These are phyloP conservation scores for Rosa rugosa DNA, from an alignment of 306 rosid genomes.

Conservation along the genomic window DNA sequence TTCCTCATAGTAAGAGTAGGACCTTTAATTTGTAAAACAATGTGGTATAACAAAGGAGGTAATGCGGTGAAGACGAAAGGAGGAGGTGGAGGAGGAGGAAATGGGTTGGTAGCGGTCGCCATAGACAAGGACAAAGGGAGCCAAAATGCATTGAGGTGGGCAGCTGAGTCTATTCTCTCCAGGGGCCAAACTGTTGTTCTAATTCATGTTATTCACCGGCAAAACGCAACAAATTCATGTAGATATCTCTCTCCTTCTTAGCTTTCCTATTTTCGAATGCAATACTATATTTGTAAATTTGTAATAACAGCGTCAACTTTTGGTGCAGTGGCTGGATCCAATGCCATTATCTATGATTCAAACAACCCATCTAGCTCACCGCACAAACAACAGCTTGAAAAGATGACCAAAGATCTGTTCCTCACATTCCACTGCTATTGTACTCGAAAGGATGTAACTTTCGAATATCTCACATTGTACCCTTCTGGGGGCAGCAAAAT, in stretches of 20 bases:
- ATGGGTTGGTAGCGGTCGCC: slow-evolving; percentile 78
- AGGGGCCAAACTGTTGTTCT: slow-evolving; percentile 71
- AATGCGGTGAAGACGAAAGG: slow-evolving; percentile 32
- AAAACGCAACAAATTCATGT: slow-evolving; percentile 35
- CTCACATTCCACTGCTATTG: slow-evolving; percentile 89
- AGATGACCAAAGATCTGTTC: slow-evolving; percentile 55
- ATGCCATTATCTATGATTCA: slow-evolving; percentile 51
- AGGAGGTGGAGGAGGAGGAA: slow-evolving; percentile 53
- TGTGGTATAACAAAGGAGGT: slow-evolving; percentile 58
- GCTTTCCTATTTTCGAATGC: neutral
- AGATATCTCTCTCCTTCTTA: slow-evolving; percentile 6
- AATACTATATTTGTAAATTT: neutral
- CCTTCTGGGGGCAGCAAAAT: neutral
- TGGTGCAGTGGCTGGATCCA: slow-evolving; percentile 47
- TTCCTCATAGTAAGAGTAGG: neutral
- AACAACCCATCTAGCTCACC: slow-evolving; percentile 40
- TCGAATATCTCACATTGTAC: neutral
- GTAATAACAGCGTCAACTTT: neutral
- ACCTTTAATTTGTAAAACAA: slow-evolving; percentile 14
- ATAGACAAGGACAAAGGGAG: slow-evolving; percentile 85
- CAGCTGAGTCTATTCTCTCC: slow-evolving; percentile 62
- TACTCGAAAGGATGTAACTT: slow-evolving; percentile 83
- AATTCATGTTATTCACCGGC: slow-evolving; percentile 58
- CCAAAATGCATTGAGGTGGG: slow-evolving; percentile 80
- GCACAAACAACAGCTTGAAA: slow-evolving; percentile 51